These are phyloP conservation scores for Lactifluus subvellereus DNA, from an alignment of 768 basidiomycete species.

Conservation along the genomic window DNA sequence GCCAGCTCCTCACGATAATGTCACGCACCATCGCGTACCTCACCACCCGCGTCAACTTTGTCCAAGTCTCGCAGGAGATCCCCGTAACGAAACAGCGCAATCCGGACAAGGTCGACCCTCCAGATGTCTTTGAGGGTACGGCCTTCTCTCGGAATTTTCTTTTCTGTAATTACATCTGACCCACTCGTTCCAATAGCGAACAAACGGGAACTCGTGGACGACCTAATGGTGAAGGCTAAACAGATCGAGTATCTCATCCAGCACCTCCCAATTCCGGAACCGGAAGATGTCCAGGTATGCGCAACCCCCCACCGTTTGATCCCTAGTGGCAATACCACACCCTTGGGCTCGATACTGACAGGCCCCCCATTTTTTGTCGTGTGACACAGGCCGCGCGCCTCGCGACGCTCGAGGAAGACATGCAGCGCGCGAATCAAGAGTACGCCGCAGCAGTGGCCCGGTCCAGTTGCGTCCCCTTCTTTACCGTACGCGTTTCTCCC, in stretches of 20 bases:
- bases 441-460: conserved; percentile 67
- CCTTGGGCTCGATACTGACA: background rate
- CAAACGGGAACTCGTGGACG: conserved; percentile 75
- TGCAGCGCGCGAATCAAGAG: conserved; percentile 67
- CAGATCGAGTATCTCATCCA: conserved; percentile 83
- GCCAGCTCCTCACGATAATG: conserved; percentile 82
- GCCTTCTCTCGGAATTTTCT: background rate
- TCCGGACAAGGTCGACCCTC: conserved; percentile 62
- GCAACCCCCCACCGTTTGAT: background rate
- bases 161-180: background rate
- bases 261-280: conserved; percentile 70
- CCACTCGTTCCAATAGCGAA: conserved; percentile 47
- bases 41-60: conserved; percentile 66
- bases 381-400: conserved; percentile 56
- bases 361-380: background rate
- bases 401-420: conserved; percentile 59
- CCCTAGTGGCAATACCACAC: too few relatives aligned
- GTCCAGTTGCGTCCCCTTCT: conserved; percentile 46
- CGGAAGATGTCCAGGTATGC: conserved; percentile 67
- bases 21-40: conserved; percentile 77
- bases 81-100: conserved; percentile 81
- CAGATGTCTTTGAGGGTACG: conserved; percentile 71
- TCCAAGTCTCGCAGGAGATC: conserved; percentile 69
- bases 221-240: conserved; percentile 82
- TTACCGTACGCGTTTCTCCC: background rate